These are phyloP conservation scores for Magnusiomyces magnusii DNA, from an alignment of 1,139 yeast genomes.

Conservation along the genomic window DNA sequence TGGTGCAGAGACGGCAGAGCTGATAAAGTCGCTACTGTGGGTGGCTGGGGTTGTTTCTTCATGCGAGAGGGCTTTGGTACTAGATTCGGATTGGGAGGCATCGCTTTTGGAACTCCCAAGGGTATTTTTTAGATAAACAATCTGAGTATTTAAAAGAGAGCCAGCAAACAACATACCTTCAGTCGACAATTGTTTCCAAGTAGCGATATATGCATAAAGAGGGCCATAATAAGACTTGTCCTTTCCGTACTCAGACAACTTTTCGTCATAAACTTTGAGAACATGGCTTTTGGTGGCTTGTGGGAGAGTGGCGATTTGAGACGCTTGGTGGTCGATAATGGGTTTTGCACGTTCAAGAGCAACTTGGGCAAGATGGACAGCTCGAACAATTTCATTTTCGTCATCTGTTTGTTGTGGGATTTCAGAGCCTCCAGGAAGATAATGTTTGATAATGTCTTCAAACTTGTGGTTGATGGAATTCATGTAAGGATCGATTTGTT, in stretches of 20 bases:
- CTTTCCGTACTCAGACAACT: constrained; percentile 23
- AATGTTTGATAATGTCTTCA: constrained; percentile 39
- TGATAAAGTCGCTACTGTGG: too few species aligned
- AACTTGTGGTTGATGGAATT: constrained; percentile 52
- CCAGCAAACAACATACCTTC: constrained; percentile 19
- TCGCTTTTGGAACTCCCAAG: background rate
- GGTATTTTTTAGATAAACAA: background rate
- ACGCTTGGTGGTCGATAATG: constrained; percentile 25
- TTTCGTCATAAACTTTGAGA: constrained; percentile 26
- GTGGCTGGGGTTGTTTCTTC: too few species aligned
- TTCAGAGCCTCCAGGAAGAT: constrained; percentile 40
- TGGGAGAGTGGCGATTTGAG: constrained; percentile 22
- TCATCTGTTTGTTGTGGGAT: constrained; percentile 27
- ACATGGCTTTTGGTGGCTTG: constrained; percentile 25
- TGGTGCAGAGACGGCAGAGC: background rate
- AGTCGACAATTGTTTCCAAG: constrained; percentile 19
- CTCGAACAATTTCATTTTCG: constrained; percentile 27
- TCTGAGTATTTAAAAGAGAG: constrained; percentile 8
- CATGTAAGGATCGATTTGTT: constrained; percentile 55
- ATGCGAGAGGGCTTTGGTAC: background rate
- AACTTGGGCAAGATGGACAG: constrained; percentile 28
- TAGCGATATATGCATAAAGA: constrained; percentile 19
- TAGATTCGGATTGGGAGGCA: background rate
- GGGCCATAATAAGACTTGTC: constrained; percentile 18
- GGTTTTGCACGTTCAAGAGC: constrained; percentile 33